phyloP scores from a whole-genome alignment of 441 rosid genomes.

The Codiaeum variegatum region DNA sequence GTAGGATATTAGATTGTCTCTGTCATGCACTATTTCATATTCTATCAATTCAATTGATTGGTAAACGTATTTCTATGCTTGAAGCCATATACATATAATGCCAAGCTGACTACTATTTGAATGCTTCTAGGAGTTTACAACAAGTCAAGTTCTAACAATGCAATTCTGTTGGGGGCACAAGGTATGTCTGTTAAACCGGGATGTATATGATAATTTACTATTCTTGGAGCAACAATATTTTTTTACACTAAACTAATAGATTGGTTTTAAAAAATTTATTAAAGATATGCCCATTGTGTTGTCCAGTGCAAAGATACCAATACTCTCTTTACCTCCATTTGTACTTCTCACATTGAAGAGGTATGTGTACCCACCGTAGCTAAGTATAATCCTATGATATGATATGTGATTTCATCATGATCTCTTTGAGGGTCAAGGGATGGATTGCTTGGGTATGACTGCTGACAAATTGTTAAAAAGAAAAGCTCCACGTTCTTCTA shows the following conservation, averaged over 20 bases:
- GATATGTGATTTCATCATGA: background rate
- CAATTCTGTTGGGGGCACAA: slow-evolving; percentile 72
- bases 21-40: slow-evolving; percentile 12
- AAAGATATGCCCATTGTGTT: too few species aligned
- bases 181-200: slow-evolving; percentile 37
- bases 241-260: too few species aligned
- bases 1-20: slow-evolving; percentile 33
- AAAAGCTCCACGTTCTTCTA: background rate
- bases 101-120: slow-evolving; percentile 14
- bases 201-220: slow-evolving; percentile 2
- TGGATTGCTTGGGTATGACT: background rate
- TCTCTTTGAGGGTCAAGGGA: background rate
- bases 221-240: too few species aligned
- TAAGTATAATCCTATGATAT: background rate
- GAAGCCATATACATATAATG: slow-evolving; percentile 11
- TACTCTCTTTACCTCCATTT: too few species aligned
- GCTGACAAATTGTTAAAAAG: background rate
- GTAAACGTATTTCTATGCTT: slow-evolving; percentile 5
- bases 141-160: slow-evolving; percentile 75
- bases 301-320: too few species aligned
- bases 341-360: too few species aligned
- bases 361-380: too few species aligned
- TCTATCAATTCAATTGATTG: slow-evolving; percentile 11
- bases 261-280: too few species aligned
- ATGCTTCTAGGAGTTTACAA: slow-evolving; percentile 61